Evolutionary conservation across 1,284 basidiomycete species (phyloP), one percentile per base, ranked within the genome.

Genomic region (Inonotus hispidus): DNA sequence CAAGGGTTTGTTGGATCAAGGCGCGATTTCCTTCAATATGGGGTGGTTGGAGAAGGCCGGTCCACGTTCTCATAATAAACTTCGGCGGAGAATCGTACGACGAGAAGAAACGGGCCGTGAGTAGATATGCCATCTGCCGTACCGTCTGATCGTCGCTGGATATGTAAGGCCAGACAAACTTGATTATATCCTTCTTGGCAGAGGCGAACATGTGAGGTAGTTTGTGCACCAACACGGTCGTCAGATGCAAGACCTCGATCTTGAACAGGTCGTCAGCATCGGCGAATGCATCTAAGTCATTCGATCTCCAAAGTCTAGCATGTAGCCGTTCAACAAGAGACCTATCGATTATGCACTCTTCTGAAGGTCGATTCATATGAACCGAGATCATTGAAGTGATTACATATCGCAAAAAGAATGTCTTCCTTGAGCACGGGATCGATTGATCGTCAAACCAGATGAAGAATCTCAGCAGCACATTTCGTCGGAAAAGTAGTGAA

Each of bases 61-160:
- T 88, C 92, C 95, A 98, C 29, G 96, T 92, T n/a, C 92, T 85
- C 49, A 95, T 79, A 53, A 98, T 88, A 72, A 99, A 97, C 74
- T 98, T 98, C 66, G 87, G 82, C 0, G 97, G 96, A 3, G 90
- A 92, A 52, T 93, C 93, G 72, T 93, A 97, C 1, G 85, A 87
- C 39, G 90, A 88, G 70, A 98, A 94, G 80, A 99, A 98, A 53
- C 91, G 86, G n/a, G 96, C 93, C 37, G 93, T 90, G 19, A 98
- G 83, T 32, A 98, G 83, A 71, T 96, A 96, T 0, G 95, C 92
- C 25, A 92, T 92, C 71, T 98, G 94, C 74, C 95, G 97, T 68
- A 98, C 93, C 5, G 95, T 88, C 2, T 90, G 84, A 71, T 98
- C 95, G 50, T 95, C 93, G 59, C 82, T 85, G 29, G 82, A 85